A percentile compares a stretch with the other conserved stretches of the same genome.
Evolutionary conservation across 768 basidiomycete genomes (phyloP).

Genomic region (Termitomyces heimii): DNA sequence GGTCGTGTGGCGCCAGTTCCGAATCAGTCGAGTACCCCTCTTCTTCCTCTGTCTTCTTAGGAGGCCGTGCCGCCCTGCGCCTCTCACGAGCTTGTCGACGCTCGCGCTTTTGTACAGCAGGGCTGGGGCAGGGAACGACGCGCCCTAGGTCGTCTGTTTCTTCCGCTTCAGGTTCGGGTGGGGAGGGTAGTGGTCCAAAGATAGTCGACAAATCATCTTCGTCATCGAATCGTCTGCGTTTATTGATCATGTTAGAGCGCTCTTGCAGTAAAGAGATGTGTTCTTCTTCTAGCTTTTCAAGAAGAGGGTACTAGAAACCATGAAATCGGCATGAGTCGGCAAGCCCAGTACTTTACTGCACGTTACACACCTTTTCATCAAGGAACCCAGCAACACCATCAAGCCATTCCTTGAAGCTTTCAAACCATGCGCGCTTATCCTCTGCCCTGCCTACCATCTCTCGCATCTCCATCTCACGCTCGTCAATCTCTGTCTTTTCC

Average conservation of each 20-base stretch:
- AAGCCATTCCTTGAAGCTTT: conserved; percentile 70
- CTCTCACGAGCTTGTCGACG: conserved; percentile 53
- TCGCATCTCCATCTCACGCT: conserved; percentile 68
- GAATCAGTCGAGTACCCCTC: conserved; percentile 90
- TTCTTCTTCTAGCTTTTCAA: conserved; percentile 77
- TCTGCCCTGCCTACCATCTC: conserved; percentile 72
- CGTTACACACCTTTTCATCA: conserved; percentile 65
- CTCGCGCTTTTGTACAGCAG: conserved; percentile 30
- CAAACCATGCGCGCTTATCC: conserved; percentile 78
- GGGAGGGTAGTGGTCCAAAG: conserved; percentile 42
- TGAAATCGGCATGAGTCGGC: conserved; percentile 6
- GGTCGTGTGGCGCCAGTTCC: conserved; percentile 59
- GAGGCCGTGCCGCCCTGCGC: conserved; percentile 45
- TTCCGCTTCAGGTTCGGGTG: conserved; percentile 25
- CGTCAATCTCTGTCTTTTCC: conserved; percentile 60
- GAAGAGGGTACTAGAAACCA: conserved; percentile 69
- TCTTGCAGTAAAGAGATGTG: conserved; percentile 70
- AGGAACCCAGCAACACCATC: conserved; percentile 82
- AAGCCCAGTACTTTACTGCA: background rate
- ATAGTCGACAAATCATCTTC: conserved; percentile 74
- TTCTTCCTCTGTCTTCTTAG: conserved; percentile 33
- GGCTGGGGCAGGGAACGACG: background rate
- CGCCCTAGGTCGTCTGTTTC: conserved; percentile 42
- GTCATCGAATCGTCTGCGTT: conserved; percentile 70
- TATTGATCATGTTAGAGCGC: conserved; percentile 58